Conservation (phyloP, 2,329 filamentous ascomycete species). For the Botryosphaeria dothidea region DNA sequence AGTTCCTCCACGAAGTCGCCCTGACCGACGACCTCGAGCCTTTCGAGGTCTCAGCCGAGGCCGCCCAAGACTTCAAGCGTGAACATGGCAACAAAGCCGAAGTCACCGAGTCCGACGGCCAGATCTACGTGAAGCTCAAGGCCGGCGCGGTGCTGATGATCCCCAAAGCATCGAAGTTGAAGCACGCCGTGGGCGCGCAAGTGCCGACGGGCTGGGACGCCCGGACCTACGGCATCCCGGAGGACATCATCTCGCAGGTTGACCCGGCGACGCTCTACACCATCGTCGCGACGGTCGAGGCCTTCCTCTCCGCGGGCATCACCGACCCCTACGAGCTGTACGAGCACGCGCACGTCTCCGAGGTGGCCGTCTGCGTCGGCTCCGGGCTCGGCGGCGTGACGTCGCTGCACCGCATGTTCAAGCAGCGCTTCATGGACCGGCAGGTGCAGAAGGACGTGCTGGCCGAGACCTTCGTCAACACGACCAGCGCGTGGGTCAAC, state of each 20-base stretch:
- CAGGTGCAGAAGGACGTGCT: constrained; percentile 37
- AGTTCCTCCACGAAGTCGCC: constrained; percentile 37
- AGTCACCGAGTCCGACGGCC: constrained; percentile 18
- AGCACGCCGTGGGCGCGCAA: constrained; percentile 34
- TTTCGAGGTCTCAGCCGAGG: constrained; percentile 32
- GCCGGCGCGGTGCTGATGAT: constrained; percentile 35
- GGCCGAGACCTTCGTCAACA: constrained; percentile 40
- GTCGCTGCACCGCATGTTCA: constrained; percentile 32
- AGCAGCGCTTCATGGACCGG: constrained; percentile 32
- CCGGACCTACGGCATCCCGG: constrained; percentile 36
- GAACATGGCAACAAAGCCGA: constrained; percentile 36
- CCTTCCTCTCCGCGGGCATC: constrained; percentile 37
- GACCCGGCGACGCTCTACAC: constrained; percentile 38
- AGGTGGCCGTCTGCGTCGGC: constrained; percentile 39
- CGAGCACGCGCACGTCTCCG: constrained; percentile 38
- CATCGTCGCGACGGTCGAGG: constrained; percentile 34
- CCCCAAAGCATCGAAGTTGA: constrained; percentile 32
- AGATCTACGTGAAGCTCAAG: constrained; percentile 28
- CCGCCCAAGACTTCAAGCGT: constrained; percentile 32
- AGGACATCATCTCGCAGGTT: constrained; percentile 38
- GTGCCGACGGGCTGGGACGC: constrained; percentile 40
- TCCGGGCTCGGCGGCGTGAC: constrained; percentile 32
- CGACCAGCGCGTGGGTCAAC: constrained; percentile 42
- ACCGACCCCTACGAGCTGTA: constrained; percentile 34
- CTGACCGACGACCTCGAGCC: constrained; percentile 35